Evolutionary conservation across 2,329 filamentous ascomycete genomes (phyloP).

Genomic region (Ceratocystis harringtonii): DNA sequence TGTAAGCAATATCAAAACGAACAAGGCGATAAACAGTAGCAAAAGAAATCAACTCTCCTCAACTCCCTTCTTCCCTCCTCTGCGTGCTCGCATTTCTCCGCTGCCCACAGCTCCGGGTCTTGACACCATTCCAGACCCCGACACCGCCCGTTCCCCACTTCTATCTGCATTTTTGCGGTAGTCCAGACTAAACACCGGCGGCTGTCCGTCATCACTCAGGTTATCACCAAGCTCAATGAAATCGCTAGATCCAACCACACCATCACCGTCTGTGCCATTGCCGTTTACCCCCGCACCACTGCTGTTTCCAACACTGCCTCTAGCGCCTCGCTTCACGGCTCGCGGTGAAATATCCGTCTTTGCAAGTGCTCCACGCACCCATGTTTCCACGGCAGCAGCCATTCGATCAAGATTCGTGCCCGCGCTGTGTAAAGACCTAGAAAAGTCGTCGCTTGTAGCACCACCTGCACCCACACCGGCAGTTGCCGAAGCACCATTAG

Average conservation of each 20-base stretch:
- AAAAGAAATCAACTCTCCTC: background rate
- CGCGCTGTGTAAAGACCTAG: conserved; percentile 23
- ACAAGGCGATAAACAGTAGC: background rate
- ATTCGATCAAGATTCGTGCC: conserved; percentile 59
- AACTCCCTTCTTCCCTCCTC: conserved; percentile 2
- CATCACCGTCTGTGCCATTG: conserved; percentile 24
- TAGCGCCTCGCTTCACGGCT: background rate
- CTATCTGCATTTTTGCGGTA: background rate
- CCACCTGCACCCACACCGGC: conserved; percentile 20
- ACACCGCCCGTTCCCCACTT: background rate
- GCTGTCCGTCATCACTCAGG: conserved; percentile 38
- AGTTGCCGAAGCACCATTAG: conserved; percentile 33
- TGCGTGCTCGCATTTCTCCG: background rate
- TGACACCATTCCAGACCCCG: background rate
- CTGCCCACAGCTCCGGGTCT: conserved; percentile 8
- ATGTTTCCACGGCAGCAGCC: conserved; percentile 75
- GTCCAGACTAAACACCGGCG: conserved; percentile 14
- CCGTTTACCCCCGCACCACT: conserved; percentile 22
- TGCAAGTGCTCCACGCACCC: conserved; percentile 68
- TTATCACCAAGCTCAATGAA: conserved; percentile 58
- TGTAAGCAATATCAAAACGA: background rate
- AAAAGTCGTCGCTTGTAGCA: conserved; percentile 19
- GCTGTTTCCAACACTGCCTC: background rate
- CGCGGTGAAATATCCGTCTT: conserved; percentile 29
- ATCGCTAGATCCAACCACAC: conserved; percentile 33